These are phyloP conservation scores for Trichoderma parareesei DNA, from an alignment of 495 filamentous ascomycete species.

Conservation along the genomic window DNA sequence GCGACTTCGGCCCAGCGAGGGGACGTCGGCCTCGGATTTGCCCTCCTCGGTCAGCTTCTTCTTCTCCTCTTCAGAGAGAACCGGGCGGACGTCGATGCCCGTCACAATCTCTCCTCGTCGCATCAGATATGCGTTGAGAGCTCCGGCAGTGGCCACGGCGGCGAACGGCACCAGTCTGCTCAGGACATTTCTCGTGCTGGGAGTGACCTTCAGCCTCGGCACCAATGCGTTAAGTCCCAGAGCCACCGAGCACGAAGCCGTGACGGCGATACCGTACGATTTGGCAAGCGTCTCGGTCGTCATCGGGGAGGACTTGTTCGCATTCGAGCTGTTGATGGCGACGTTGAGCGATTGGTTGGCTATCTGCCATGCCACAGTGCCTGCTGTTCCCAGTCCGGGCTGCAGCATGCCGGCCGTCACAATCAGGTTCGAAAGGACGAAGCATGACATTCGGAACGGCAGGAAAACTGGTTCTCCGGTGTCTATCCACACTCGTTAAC, in stretches of 20 bases:
- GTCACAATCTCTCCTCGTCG: conserved; percentile 86
- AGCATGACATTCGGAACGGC: conserved; percentile 95
- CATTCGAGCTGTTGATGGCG: conserved; percentile 91
- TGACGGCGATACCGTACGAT: conserved; percentile 87
- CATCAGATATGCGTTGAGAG: conserved; percentile 95
- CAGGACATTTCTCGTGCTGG: conserved; percentile 64
- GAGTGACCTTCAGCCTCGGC: conserved; percentile 71
- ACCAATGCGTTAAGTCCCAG: conserved; percentile 87
- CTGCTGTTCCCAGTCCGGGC: conserved; percentile 70
- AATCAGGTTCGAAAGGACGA: conserved; percentile 85
- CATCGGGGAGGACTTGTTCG: conserved; percentile 90
- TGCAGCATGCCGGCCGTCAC: conserved; percentile 99
- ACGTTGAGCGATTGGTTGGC: conserved; percentile 97
- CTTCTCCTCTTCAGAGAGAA: conserved; percentile 50
- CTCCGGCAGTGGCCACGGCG: conserved; percentile 82
- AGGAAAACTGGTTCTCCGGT: conserved; percentile 87
- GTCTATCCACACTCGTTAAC: conserved; percentile 44
- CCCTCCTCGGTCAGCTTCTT: conserved; percentile 40
- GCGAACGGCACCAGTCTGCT: conserved; percentile 87
- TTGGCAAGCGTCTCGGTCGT: conserved; percentile 69
- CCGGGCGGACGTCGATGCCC: conserved; percentile 92
- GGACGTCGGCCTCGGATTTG: conserved; percentile 49
- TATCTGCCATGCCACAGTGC: conserved; percentile 90
- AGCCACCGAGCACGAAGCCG: conserved; percentile 86
- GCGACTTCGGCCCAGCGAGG: conserved; percentile 73